Evolutionary conservation across 2,329 filamentous ascomycete genomes (phyloP).

Genomic region (Penicillium palitans): DNA sequence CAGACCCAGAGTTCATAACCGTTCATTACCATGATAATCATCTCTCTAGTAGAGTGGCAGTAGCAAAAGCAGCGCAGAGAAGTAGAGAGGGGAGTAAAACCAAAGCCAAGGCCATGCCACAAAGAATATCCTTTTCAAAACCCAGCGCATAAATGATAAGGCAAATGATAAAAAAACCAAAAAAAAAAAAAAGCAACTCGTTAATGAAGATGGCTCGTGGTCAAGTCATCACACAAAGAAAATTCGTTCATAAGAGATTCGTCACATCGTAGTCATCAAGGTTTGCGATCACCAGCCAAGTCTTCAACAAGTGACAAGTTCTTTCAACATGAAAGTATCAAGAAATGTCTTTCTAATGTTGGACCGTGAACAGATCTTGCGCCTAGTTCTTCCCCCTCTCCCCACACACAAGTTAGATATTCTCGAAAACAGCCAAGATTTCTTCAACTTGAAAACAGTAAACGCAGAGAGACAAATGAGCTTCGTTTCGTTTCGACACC

Average conservation of each 20-base stretch:
- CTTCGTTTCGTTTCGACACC: slow-evolving; percentile 15
- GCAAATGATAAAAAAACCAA: slow-evolving; percentile 4
- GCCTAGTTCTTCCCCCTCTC: neutral
- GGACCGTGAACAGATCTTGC: neutral
- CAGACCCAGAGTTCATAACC: slow-evolving; percentile 23
- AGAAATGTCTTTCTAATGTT: slow-evolving; percentile 9
- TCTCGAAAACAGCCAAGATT: neutral
- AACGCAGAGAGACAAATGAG: slow-evolving; percentile 11
- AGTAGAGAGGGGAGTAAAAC: slow-evolving; percentile 6
- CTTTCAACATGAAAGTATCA: slow-evolving; percentile 15
- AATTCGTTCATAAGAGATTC: slow-evolving; percentile 37
- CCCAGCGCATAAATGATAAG: slow-evolving; percentile 3
- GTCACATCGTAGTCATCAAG: slow-evolving; percentile 41
- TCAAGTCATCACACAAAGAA: slow-evolving; percentile 24
- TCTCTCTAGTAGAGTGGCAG: slow-evolving; percentile 25
- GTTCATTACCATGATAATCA: slow-evolving; percentile 32
- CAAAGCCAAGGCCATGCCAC: slow-evolving; percentile 11
- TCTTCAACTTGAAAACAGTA: neutral
- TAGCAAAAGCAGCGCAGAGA: slow-evolving; percentile 16
- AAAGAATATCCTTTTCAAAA: slow-evolving; percentile 17
- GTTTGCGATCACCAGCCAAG: slow-evolving; percentile 3
- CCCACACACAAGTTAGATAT: slow-evolving; percentile 1
- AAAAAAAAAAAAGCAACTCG: slow-evolving; percentile 4
- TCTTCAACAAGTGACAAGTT: neutral
- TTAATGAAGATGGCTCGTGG: slow-evolving; percentile 13